A percentile compares a stretch with the other conserved stretches of the same genome.
phyloP scores from a whole-genome alignment of 2,329 filamentous ascomycete species.

The Aureobasidium sp. region DNA sequence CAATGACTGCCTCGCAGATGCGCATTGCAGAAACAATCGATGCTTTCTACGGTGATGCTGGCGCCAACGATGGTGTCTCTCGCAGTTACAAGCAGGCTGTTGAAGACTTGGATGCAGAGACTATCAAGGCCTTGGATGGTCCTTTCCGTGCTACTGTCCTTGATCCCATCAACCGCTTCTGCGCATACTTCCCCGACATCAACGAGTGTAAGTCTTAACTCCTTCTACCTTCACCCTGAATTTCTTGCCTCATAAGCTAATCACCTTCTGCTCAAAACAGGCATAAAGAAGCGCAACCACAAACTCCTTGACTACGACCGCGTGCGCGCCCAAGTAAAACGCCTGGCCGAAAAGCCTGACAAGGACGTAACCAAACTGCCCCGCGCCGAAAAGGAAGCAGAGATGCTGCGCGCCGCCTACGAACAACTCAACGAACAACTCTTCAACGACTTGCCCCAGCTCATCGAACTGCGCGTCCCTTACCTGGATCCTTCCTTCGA shows the following conservation, averaged over 20 bases:
- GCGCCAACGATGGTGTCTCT: slow-evolving; percentile 88
- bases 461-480: slow-evolving; percentile 93
- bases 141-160: slow-evolving; percentile 92
- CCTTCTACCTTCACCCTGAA: background rate
- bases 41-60: slow-evolving; percentile 95
- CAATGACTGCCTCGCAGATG: slow-evolving; percentile 99
- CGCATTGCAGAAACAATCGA: slow-evolving; percentile 98
- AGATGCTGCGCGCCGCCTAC: slow-evolving; percentile 87
- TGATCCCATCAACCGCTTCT: slow-evolving; percentile 92
- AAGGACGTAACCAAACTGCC: slow-evolving; percentile 97
- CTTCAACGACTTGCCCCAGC: slow-evolving; percentile 81
- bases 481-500: slow-evolving; percentile 97
- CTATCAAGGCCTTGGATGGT: slow-evolving; percentile 94
- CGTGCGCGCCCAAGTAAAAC: slow-evolving; percentile 92
- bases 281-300: slow-evolving; percentile 97
- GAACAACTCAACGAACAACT: slow-evolving; percentile 97
- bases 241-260: background rate
- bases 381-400: slow-evolving; percentile 89
- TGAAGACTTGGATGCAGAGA: slow-evolving; percentile 94
- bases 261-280: slow-evolving; percentile 28
- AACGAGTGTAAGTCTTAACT: slow-evolving; percentile 66
- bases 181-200: slow-evolving; percentile 96
- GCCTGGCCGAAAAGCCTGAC: slow-evolving; percentile 94
- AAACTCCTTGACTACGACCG: slow-evolving; percentile 98
- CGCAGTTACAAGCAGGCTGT: slow-evolving; percentile 98